These are phyloP conservation scores for Phyllosticta capitalensis DNA, from an alignment of 2,329 filamentous ascomycete genomes.

Conservation along the genomic window DNA sequence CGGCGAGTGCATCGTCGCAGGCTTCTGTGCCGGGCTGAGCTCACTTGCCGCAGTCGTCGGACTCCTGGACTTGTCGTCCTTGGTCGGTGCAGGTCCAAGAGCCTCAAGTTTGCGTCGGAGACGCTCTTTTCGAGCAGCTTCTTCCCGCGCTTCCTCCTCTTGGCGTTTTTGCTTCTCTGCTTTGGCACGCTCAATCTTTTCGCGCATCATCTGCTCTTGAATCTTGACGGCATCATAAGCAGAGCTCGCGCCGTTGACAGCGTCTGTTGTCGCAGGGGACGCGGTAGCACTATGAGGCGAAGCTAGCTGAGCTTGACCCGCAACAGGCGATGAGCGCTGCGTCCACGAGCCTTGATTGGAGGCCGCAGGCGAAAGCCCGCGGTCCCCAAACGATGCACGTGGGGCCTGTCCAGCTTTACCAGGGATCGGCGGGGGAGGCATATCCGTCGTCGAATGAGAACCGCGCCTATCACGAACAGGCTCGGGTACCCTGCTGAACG, in stretches of 20 bases:
- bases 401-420: neutral
- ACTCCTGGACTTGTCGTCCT: conserved; percentile 12
- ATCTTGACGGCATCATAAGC: conserved; percentile 53
- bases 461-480: conserved; percentile 1
- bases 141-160: conserved; percentile 58
- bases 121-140: conserved; percentile 61
- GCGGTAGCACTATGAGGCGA: conserved; percentile 27
- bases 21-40: conserved; percentile 17
- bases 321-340: conserved; percentile 23
- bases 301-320: conserved; percentile 23
- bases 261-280: conserved; percentile 19
- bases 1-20: conserved; percentile 25
- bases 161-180: conserved; percentile 56
- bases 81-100: conserved; percentile 49
- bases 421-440: conserved; percentile 5
- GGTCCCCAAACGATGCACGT: conserved; percentile 1
- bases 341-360: conserved; percentile 16
- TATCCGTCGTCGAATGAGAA: conserved; percentile 6
- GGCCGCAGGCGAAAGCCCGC: conserved; percentile 5
- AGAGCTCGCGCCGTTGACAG: conserved; percentile 21
- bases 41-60: neutral
- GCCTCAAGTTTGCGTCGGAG: conserved; percentile 64
- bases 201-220: conserved; percentile 60
- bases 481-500: conserved; percentile 33
- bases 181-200: conserved; percentile 58